Conservation (phyloP, 2,329 filamentous ascomycete genomes). For the Chalaropsis thielavioides region DNA sequence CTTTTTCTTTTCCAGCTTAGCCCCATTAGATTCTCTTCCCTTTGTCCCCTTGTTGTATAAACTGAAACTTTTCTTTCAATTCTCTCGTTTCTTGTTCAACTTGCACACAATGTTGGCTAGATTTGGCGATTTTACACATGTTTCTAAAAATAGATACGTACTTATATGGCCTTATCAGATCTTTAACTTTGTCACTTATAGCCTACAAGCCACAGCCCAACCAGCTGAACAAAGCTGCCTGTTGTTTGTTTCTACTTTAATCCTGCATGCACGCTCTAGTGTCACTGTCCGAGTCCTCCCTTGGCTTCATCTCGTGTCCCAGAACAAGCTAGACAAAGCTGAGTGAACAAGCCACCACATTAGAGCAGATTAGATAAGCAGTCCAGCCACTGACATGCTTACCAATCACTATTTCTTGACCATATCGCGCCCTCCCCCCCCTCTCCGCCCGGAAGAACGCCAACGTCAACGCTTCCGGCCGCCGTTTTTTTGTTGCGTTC, state of each 20-base stretch:
- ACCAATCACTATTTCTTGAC: not conserved
- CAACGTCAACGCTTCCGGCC: no score
- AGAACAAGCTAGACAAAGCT: not conserved
- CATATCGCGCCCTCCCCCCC: not conserved
- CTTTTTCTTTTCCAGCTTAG: no score
- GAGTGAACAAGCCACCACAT: not conserved
- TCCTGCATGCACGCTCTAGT: no score
- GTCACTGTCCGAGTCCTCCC: not conserved
- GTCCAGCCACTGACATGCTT: not conserved
- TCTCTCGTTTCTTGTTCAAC: no score
- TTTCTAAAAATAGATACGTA: slow-evolving; percentile 5
- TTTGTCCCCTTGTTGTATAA: no score
- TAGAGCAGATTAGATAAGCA: slow-evolving; percentile 2
- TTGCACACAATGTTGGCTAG: not conserved
- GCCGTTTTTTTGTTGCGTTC: no score
- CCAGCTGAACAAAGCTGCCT: no score
- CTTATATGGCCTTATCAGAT: not conserved
- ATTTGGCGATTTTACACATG: slow-evolving; percentile 10
- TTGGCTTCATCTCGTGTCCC: not conserved
- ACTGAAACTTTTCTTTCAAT: no score
- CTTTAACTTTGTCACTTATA: not conserved
- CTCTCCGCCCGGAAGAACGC: no score
- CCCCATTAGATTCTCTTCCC: no score
- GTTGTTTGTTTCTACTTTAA: no score
- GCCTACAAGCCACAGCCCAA: not conserved